Conservation (phyloP, 2,329 filamentous ascomycete genomes). For the Fusarium burgessii region DNA sequence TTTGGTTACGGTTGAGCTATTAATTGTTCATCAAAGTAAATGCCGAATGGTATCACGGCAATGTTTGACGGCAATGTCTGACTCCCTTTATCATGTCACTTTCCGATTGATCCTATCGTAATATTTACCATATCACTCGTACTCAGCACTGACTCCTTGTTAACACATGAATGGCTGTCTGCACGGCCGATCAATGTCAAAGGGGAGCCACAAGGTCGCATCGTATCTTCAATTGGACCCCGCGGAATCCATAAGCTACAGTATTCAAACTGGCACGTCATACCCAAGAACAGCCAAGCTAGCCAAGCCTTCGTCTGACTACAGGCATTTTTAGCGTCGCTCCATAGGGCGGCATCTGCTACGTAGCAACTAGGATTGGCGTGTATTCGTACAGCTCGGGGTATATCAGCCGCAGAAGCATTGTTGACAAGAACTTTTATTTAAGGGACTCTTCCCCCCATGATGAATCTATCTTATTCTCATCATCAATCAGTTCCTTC, state of each 20-base stretch:
- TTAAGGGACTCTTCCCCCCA: slow-evolving; percentile 32
- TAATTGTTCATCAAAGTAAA: background rate
- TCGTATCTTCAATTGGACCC: slow-evolving; percentile 16
- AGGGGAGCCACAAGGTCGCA: slow-evolving; percentile 24
- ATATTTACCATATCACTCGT: slow-evolving; percentile 7
- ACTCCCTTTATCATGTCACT: background rate
- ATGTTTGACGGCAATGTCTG: background rate
- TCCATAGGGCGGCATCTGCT: slow-evolving; percentile 33
- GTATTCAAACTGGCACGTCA: slow-evolving; percentile 33
- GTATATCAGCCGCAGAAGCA: slow-evolving; percentile 11
- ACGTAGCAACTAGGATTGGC: slow-evolving; percentile 28
- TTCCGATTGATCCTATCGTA: slow-evolving; percentile 2
- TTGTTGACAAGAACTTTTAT: slow-evolving; percentile 23
- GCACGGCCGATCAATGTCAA: slow-evolving; percentile 21
- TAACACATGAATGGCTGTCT: slow-evolving; percentile 12
- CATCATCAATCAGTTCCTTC: slow-evolving; percentile 19
- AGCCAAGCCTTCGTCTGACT: slow-evolving; percentile 40
- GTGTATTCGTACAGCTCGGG: slow-evolving; percentile 17
- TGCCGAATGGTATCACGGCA: background rate
- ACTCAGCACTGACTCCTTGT: slow-evolving; percentile 5
- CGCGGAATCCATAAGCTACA: slow-evolving; percentile 22
- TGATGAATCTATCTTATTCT: slow-evolving; percentile 5
- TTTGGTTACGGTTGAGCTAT: background rate
- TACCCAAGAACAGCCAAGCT: slow-evolving; percentile 24
- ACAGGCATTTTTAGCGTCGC: slow-evolving; percentile 31